Conservation (phyloP, 2,329 filamentous ascomycete genomes). For the Talaromyces rugulosus region DNA sequence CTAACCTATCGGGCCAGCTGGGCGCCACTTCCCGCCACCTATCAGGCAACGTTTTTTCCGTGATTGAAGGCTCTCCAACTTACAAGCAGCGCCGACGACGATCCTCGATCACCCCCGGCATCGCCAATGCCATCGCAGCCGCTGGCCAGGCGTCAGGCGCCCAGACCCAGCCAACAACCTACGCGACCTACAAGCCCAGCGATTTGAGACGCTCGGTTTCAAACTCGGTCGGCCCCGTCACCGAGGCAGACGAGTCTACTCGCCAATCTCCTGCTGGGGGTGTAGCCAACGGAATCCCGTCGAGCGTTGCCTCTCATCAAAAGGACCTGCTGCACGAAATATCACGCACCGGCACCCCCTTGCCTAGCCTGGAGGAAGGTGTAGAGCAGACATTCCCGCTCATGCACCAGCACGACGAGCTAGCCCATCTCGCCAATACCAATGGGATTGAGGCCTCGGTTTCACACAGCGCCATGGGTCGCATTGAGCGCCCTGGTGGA, state of each 20-base stretch:
- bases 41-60: constrained; percentile 81
- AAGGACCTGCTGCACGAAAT: constrained; percentile 72
- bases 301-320: constrained; percentile 69
- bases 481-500: constrained; percentile 62
- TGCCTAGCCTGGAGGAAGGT: constrained; percentile 79
- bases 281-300: constrained; percentile 62
- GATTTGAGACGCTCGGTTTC: constrained; percentile 90
- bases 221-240: constrained; percentile 74
- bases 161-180: constrained; percentile 39
- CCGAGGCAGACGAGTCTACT: constrained; percentile 72
- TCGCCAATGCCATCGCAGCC: constrained; percentile 65
- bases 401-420: constrained; percentile 45
- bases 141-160: constrained; percentile 41
- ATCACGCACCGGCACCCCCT: constrained; percentile 86
- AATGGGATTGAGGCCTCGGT: constrained; percentile 54
- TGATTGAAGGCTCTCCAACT: constrained; percentile 95
- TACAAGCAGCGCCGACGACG: constrained; percentile 96
- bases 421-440: constrained; percentile 65
- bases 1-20: constrained; percentile 78
- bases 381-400: constrained; percentile 66
- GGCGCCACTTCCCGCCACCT: constrained; percentile 62
- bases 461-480: constrained; percentile 56
- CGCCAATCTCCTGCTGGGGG: constrained; percentile 76
- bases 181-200: constrained; percentile 72
- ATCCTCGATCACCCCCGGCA: constrained; percentile 82